A percentile compares a stretch with the other conserved stretches of the same genome.
These are phyloP conservation scores for Fusarium caatingaense DNA, from an alignment of 2,329 filamentous ascomycete genomes.

Conservation along the genomic window DNA sequence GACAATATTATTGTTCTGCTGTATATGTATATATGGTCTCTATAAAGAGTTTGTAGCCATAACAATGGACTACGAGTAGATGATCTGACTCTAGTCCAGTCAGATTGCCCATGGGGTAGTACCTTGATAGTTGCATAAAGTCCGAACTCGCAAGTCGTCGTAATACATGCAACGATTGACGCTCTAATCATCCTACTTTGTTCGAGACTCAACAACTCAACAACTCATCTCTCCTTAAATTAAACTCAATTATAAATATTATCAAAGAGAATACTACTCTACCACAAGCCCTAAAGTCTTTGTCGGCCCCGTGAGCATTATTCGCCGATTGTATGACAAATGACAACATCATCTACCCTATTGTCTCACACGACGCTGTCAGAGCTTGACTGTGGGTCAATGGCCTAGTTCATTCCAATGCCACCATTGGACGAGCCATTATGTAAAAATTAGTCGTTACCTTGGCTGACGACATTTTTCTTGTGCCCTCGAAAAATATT, in stretches of 20 bases:
- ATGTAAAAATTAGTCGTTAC: slow-evolving; percentile 14
- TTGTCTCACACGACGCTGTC: slow-evolving; percentile 1
- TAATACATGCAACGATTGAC: rapidly evolving
- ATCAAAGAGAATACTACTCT: slow-evolving; percentile 9
- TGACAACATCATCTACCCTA: slow-evolving; percentile 3
- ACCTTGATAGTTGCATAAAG: not conserved
- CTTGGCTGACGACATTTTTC: slow-evolving; percentile 33
- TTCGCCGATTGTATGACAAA: slow-evolving; percentile 2
- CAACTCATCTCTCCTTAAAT: not conserved
- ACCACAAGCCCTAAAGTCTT: slow-evolving; percentile 1
- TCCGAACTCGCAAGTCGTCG: not conserved
- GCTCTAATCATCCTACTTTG: not conserved
- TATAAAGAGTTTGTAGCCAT: too few species aligned
- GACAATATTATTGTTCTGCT: not conserved
- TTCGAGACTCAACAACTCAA: not conserved
- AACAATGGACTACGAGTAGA: too few species aligned
- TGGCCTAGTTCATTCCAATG: not conserved
- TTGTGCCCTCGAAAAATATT: slow-evolving; percentile 5
- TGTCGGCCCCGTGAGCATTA: not conserved
- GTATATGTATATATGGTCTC: not conserved
- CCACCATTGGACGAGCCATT: slow-evolving; percentile 16
- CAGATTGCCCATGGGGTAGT: not conserved
- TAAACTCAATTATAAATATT: slow-evolving; percentile 7
- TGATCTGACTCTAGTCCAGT: too few species aligned
- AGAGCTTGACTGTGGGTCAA: not conserved